These are phyloP conservation scores for Cryphonectria radicalis DNA, from an alignment of 2,329 filamentous ascomycete genomes.

Conservation along the genomic window DNA sequence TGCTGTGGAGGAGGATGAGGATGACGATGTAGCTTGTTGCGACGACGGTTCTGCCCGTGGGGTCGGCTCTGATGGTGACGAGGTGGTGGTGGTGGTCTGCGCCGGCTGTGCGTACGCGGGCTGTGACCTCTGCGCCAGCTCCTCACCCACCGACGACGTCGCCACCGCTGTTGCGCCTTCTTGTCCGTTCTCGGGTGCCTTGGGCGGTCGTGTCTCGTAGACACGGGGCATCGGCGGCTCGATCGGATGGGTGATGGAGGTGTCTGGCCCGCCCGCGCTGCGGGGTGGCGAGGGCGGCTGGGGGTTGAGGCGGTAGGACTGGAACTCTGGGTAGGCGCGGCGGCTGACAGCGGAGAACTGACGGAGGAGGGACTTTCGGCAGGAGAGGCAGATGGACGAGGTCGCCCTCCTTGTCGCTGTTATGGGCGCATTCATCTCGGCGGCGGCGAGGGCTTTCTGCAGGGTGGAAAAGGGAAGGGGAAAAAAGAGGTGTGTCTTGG, in stretches of 20 bases:
- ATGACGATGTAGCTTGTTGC: background rate
- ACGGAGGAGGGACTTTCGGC: constrained; percentile 47
- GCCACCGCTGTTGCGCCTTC: constrained; percentile 3
- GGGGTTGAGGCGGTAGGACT: constrained; percentile 55
- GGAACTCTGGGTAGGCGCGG: constrained; percentile 45
- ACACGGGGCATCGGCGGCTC: constrained; percentile 49
- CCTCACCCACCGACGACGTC: constrained; percentile 56
- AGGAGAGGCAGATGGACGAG: constrained; percentile 46
- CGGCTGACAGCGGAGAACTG: constrained; percentile 46
- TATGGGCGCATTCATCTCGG: constrained; percentile 48
- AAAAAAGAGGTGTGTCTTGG: too few species aligned
- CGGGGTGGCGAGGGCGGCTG: constrained; percentile 46
- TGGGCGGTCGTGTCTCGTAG: constrained; percentile 57
- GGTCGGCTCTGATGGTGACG: constrained; percentile 24
- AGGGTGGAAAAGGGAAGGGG: background rate
- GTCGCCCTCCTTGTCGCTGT: constrained; percentile 40
- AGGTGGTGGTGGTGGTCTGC: constrained; percentile 24
- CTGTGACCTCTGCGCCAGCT: constrained; percentile 70
- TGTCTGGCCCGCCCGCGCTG: constrained; percentile 50
- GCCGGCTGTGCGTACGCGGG: constrained; percentile 42
- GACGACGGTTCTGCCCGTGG: constrained; percentile 7
- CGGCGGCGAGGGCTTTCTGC: background rate
- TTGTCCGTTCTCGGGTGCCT: constrained; percentile 28
- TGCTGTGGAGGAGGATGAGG: constrained; percentile 1
- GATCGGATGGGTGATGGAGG: constrained; percentile 50